A percentile compares a stretch with the other conserved stretches of the same genome.
Evolutionary conservation across 306 rosid species (phyloP).

Genomic region (Vicia sativa): DNA sequence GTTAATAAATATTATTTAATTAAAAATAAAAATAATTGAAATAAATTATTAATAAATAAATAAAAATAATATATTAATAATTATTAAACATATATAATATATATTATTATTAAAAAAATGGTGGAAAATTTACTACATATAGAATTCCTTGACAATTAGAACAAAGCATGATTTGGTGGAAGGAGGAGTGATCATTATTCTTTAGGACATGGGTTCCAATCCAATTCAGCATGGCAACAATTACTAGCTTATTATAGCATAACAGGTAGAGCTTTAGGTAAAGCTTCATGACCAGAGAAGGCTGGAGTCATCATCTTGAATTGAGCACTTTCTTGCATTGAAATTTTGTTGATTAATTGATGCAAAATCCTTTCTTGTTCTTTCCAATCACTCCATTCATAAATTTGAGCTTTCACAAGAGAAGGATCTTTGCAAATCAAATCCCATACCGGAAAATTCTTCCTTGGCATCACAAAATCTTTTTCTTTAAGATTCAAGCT

Average conservation of each 20-base stretch:
- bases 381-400: constrained; percentile 64
- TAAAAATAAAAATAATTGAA: too few relatives aligned
- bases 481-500: constrained; percentile 56
- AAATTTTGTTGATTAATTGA: constrained; percentile 43
- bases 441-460: constrained; percentile 63
- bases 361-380: constrained; percentile 44
- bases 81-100: too few relatives aligned
- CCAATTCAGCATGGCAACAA: too few relatives aligned
- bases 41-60: too few relatives aligned
- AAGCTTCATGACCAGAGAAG: constrained; percentile 36
- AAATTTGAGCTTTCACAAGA: constrained; percentile 54
- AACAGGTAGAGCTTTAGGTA: constrained; percentile 41
- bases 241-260: constrained; percentile 35
- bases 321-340: constrained; percentile 38
- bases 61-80: too few relatives aligned
- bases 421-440: constrained; percentile 57
- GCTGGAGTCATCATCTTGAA: constrained; percentile 42
- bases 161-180: too few relatives aligned
- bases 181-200: too few relatives aligned
- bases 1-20: too few relatives aligned
- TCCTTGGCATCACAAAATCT: constrained; percentile 69
- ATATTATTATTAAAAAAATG: too few relatives aligned
- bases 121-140: too few relatives aligned
- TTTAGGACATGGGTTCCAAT: too few relatives aligned
- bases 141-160: too few relatives aligned